phyloP scores from a whole-genome alignment of 2,329 filamentous ascomycete genomes.

The Colletotrichum tamarilloi region DNA sequence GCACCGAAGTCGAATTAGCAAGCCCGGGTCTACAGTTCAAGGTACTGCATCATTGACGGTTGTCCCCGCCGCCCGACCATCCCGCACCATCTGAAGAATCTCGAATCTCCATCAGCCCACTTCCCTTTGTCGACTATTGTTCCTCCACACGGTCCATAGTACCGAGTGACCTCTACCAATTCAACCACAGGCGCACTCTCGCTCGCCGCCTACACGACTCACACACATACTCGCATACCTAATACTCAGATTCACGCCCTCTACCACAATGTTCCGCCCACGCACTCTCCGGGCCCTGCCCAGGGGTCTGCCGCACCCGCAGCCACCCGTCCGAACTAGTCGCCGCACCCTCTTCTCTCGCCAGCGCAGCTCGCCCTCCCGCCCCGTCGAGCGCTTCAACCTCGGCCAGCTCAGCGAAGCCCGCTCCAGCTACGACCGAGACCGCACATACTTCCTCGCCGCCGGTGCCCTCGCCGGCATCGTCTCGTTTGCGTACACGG shows the following conservation, averaged over 20 bases:
- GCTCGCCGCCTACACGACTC: neutral
- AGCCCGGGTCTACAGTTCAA: neutral
- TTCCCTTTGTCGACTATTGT: neutral
- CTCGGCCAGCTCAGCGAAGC: constrained; percentile 59
- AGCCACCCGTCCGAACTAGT: constrained; percentile 28
- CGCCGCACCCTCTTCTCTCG: constrained; percentile 50
- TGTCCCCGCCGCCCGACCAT: constrained; percentile 30
- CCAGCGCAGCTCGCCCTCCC: constrained; percentile 40
- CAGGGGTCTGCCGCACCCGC: constrained; percentile 33
- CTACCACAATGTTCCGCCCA: constrained; percentile 44
- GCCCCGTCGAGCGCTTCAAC: constrained; percentile 61
- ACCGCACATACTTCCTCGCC: constrained; percentile 62
- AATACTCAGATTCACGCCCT: neutral
- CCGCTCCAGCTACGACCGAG: constrained; percentile 61
- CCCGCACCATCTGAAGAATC: constrained; percentile 29
- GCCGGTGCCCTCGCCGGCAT: constrained; percentile 62
- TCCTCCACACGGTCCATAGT: neutral
- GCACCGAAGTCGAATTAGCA: constrained; percentile 26
- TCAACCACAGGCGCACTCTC: neutral
- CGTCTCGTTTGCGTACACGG: constrained; percentile 62
- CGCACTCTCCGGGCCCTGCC: constrained; percentile 40
- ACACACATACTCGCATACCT: neutral
- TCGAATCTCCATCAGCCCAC: constrained; percentile 25
- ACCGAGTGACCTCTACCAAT: neutral
- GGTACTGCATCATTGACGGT: constrained; percentile 6